Evolutionary conservation across 805 yeast species (phyloP).

Genomic region (Maudiozyma bulderi): DNA sequence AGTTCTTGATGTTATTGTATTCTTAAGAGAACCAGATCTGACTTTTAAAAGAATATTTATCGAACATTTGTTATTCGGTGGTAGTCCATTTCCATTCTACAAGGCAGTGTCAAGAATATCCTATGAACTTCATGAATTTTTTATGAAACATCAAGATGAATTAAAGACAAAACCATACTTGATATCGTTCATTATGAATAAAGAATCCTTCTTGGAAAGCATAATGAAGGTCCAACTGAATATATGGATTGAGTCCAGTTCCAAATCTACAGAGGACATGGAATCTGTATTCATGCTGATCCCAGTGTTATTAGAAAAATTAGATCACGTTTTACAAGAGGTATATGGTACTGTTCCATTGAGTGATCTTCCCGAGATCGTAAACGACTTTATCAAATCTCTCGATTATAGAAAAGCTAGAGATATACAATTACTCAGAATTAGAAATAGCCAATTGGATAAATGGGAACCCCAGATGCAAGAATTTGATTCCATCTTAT

Average conservation of each 20-base stretch:
- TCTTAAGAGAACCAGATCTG: conserved; percentile 47
- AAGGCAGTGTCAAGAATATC: conserved; percentile 30
- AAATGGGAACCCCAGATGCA: conserved; percentile 39
- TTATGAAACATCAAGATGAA: conserved; percentile 8
- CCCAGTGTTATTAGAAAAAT: conserved; percentile 31
- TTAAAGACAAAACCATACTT: conserved; percentile 30
- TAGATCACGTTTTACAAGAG: conserved; percentile 8
- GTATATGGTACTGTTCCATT: conserved; percentile 6
- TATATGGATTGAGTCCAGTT: conserved; percentile 52
- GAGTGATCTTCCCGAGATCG: conserved; percentile 32
- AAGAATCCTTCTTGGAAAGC: conserved; percentile 47
- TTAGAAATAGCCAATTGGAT: conserved; percentile 30
- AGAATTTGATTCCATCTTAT: conserved; percentile 41
- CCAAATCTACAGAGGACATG: conserved; percentile 42
- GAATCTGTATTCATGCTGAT: conserved; percentile 41
- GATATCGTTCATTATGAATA: conserved; percentile 23
- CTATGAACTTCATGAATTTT: conserved; percentile 19
- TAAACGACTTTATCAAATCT: conserved; percentile 34
- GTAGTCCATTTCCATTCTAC: conserved; percentile 41
- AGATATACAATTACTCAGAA: conserved; percentile 39
- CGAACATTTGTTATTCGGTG: conserved; percentile 57
- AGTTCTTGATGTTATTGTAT: conserved; percentile 44
- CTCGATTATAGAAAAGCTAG: conserved; percentile 43
- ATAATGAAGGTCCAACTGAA: conserved; percentile 49
- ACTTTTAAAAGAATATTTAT: conserved; percentile 52